Base-by-base conservation (phyloP, 2,329 filamentous ascomycete species). In the Pseudonectria buxi region DNA sequence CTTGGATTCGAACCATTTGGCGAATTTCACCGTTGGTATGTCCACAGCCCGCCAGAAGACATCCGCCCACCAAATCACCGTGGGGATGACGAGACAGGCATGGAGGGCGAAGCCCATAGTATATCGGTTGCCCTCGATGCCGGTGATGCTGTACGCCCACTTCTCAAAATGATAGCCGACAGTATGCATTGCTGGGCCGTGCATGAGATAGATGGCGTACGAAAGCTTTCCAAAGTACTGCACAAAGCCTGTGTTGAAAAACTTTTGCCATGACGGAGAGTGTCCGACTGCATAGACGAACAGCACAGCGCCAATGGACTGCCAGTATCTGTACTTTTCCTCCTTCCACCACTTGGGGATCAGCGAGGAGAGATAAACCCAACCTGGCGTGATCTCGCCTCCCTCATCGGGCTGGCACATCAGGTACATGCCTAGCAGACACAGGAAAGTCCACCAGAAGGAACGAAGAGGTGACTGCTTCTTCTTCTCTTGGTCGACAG, bases 171-270 rank as follows among this genome's bases (percentile, higher is more conserved):
- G 59, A 45, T 75, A 77, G 10, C 74, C 74, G 13, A 71, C 46
- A 3, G 67, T 66, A 46, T 76, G 72, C 49, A 72, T 64, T 3
- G 70, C 64, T 4, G 72, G 71, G 1, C 74, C 73, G 50, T 81
- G 76, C 61, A 78, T 71, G 11, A 81, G 65, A 53, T 81, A 81
- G 16, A 81, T 51, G 32, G 73, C 69, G 50, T 76, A 81, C 34
- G 72, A 78, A 45, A 80, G 71, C 50, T 69, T 69, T 39, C 76
- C 76, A 6, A 80, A 59, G 54, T 79, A 80, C 49, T 77, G 74
- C 3, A 76, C 61, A 12, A 64, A 46, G 3, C 57, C 49, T 2
- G 61, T 58, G 49, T 69, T 69, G 56, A 78, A 76, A 37, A 76
- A 58, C 13, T 59, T 56, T 47, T 72, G 69, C 61, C 72, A 69